Percentiles rank a stretch among this genome's conserved stretches.
phyloP scores from a whole-genome alignment of 495 filamentous ascomycete species.

The Clohesyomyces aquaticus region DNA sequence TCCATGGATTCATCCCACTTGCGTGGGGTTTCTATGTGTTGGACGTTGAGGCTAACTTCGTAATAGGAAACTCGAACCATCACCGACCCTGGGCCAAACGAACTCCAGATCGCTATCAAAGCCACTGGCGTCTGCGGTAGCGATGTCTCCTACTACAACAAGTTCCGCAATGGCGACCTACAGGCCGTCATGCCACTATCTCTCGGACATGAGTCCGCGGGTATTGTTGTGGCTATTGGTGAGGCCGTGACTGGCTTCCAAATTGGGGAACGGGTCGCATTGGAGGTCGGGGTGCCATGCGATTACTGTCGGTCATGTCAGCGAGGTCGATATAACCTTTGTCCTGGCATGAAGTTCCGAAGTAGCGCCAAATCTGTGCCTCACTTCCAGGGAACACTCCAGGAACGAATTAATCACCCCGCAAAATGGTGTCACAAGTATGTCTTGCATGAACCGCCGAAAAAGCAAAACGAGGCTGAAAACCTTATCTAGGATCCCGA shows the following conservation, averaged over 20 bases:
- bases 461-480: constrained; percentile 33
- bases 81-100: constrained; percentile 39
- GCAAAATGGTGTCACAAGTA: constrained; percentile 47
- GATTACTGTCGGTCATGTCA: constrained; percentile 45
- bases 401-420: constrained; percentile 45
- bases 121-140: constrained; percentile 44
- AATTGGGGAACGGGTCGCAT: constrained; percentile 43
- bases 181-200: constrained; percentile 38
- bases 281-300: constrained; percentile 46
- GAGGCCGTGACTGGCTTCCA: constrained; percentile 42
- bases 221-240: constrained; percentile 43
- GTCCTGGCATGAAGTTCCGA: constrained; percentile 44
- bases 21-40: constrained; percentile 34
- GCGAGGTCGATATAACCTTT: constrained; percentile 46
- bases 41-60: constrained; percentile 29
- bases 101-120: constrained; percentile 46
- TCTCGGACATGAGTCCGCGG: constrained; percentile 44
- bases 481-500: constrained; percentile 38
- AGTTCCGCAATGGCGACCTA: constrained; percentile 45
- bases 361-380: constrained; percentile 46
- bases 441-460: constrained; percentile 36
- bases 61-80: constrained; percentile 44
- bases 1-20: constrained; percentile 35
- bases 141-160: constrained; percentile 45
- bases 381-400: constrained; percentile 46